Evolutionary conservation across 2,329 filamentous ascomycete species (phyloP).

Genomic region (Rosellinia necatrix): DNA sequence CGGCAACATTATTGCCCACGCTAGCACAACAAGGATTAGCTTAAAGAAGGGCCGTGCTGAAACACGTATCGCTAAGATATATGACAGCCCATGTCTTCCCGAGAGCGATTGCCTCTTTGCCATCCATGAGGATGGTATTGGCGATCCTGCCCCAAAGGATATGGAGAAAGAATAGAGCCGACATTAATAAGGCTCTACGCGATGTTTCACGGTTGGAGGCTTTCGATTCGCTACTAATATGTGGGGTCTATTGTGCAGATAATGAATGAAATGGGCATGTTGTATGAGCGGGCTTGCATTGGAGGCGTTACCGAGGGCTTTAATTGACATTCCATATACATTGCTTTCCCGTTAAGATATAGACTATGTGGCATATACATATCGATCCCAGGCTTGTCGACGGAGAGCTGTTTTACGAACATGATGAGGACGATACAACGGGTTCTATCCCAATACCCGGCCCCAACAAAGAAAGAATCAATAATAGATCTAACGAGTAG

Average conservation of each 20-base stretch:
- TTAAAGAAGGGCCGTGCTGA: slow-evolving; percentile 94
- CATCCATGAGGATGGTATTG: slow-evolving; percentile 96
- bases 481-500: too few species aligned
- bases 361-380: slow-evolving; percentile 1
- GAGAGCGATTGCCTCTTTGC: slow-evolving; percentile 97
- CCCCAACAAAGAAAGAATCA: too few species aligned
- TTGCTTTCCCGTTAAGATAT: slow-evolving; percentile 2
- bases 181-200: not conserved
- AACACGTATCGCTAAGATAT: slow-evolving; percentile 98
- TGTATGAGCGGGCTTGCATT: slow-evolving; percentile 25
- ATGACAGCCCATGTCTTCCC: slow-evolving; percentile 94
- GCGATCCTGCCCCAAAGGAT: slow-evolving; percentile 94
- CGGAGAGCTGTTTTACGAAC: not conserved
- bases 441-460: too few species aligned
- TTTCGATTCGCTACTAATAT: not conserved
- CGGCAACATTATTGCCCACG: slow-evolving; percentile 98
- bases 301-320: slow-evolving; percentile 24
- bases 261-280: slow-evolving; percentile 17
- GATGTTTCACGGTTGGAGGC: not conserved
- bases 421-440: too few species aligned
- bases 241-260: not conserved
- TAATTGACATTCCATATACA: slow-evolving; percentile 13
- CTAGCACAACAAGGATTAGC: slow-evolving; percentile 91
- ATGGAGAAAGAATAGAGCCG: slow-evolving; percentile 68
- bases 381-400: not conserved